These are phyloP conservation scores for Fusarium foetens DNA, from an alignment of 2,329 filamentous ascomycete genomes.

Conservation along the genomic window DNA sequence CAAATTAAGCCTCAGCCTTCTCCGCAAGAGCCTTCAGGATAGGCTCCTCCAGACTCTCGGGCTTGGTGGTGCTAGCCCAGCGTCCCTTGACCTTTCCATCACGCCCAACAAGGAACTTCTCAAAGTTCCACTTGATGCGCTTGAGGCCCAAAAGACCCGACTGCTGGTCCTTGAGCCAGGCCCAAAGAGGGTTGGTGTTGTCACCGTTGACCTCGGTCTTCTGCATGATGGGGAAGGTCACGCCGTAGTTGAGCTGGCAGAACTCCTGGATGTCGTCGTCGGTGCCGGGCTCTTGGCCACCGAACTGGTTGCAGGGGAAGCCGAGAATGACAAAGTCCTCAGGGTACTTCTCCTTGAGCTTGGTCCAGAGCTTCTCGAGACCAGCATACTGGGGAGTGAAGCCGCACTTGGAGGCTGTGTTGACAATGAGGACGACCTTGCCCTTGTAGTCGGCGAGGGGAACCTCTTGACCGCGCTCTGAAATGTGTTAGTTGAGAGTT, in stretches of 20 bases:
- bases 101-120: constrained; percentile 91
- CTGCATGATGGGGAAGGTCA: constrained; percentile 88
- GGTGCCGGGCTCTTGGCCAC: constrained; percentile 84
- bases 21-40: constrained; percentile 76
- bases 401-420: constrained; percentile 98
- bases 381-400: constrained; percentile 96
- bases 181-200: constrained; percentile 79
- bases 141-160: constrained; percentile 88
- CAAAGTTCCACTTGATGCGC: constrained; percentile 99
- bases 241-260: constrained; percentile 93
- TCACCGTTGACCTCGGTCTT: constrained; percentile 96
- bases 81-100: constrained; percentile 87
- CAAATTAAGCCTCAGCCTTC: constrained; percentile 26
- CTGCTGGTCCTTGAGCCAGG: constrained; percentile 79
- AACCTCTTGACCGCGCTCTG: constrained; percentile 72
- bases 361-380: constrained; percentile 90
- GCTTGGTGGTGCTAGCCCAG: constrained; percentile 91
- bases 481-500: constrained; percentile 23
- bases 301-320: constrained; percentile 99
- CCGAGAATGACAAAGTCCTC: constrained; percentile 88
- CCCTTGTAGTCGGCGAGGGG: constrained; percentile 78
- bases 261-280: constrained; percentile 84
- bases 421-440: constrained; percentile 96
- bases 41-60: constrained; percentile 78
- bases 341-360: constrained; percentile 72